Evolutionary conservation across 2,329 filamentous ascomycete species (phyloP).

Genomic region (Apiospora arundinis): DNA sequence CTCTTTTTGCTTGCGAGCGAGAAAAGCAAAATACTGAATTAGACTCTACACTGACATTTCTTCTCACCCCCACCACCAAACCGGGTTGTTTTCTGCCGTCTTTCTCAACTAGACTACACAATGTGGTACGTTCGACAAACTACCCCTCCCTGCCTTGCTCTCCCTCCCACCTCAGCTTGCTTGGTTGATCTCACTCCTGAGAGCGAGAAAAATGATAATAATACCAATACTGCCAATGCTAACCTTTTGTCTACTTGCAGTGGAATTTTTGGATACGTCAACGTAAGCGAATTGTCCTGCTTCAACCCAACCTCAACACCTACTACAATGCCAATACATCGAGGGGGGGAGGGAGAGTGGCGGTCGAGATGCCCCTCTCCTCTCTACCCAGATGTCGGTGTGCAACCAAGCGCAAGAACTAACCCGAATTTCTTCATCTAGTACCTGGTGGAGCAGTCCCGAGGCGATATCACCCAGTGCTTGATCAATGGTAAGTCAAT

Average conservation of each 20-base stretch:
- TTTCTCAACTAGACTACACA: constrained; percentile 28
- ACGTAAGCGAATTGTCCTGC: constrained; percentile 55
- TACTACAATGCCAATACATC: neutral
- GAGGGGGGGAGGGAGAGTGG: neutral
- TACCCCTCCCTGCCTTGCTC: constrained; percentile 13
- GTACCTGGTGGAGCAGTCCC: constrained; percentile 20
- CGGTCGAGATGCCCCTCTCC: constrained; percentile 13
- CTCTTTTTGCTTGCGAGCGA: constrained; percentile 19
- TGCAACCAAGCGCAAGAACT: constrained; percentile 8
- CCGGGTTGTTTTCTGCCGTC: constrained; percentile 17
- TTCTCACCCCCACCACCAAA: constrained; percentile 7
- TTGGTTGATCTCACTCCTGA: constrained; percentile 10
- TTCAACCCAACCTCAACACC: neutral
- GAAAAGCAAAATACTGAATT: constrained; percentile 12
- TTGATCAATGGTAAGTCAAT: constrained; percentile 16
- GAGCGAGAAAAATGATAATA: neutral
- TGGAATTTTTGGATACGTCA: constrained; percentile 98
- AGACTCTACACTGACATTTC: neutral
- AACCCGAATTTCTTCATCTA: neutral
- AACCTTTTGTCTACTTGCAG: constrained; percentile 49
- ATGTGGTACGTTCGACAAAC: constrained; percentile 41
- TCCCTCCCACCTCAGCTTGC: neutral
- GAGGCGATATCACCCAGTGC: constrained; percentile 15
- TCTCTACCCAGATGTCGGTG: constrained; percentile 15
- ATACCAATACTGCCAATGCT: neutral